Base-by-base conservation (phyloP, 2,329 filamentous ascomycete genomes). In the Harringtonia lauricola region DNA sequence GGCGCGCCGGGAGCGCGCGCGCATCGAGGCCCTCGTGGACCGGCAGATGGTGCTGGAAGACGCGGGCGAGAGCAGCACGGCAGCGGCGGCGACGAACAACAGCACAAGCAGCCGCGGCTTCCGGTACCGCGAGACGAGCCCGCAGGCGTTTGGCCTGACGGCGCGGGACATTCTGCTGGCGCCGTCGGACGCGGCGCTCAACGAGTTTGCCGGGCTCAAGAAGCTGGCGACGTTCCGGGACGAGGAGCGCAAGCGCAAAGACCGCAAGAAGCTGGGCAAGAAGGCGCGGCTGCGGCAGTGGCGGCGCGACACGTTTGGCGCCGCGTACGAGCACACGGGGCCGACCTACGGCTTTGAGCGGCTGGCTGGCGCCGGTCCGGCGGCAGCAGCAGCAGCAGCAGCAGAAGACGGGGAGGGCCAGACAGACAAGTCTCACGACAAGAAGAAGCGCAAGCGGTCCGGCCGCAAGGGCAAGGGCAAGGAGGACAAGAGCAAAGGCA, bases 71-170 rank as follows among this genome's bases (percentile, higher is more conserved):
- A 10, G 24, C 6, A 26, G 24, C 24, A 26, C n/a, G n/a, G n/a
- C 79, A 49, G 76, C 79, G 18, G 66, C 79, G 41, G 72, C 76
- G 42, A 74, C 74, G 36, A 58, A 66, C 22, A 8, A 64, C 67
- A 7, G 14, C 30, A 5, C 41, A 38, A 14, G 49, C 39, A 41
- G 42, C 5, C 48, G 48, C 42, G 47, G 47, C 30, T 98, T 98
- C 76, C 83, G 86, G 45, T 98, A 98, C 69, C 86, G 92, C 56
- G 89, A 95, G 59, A 95, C 90, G 2, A 94, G 86, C 1, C 90
- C 92, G 1, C 82, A 83, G 44, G 79, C 83, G 13, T 98, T 94
- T 59, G 92, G 92, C 46, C 79, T 98, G 57, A 94, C 86, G 1
- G 72, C 89, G 1, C 77, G 81, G 48, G 92, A 98, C 62, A 96